Conservation (phyloP, 2,329 filamentous ascomycete species). For the Colletotrichum ledebouriae region DNA sequence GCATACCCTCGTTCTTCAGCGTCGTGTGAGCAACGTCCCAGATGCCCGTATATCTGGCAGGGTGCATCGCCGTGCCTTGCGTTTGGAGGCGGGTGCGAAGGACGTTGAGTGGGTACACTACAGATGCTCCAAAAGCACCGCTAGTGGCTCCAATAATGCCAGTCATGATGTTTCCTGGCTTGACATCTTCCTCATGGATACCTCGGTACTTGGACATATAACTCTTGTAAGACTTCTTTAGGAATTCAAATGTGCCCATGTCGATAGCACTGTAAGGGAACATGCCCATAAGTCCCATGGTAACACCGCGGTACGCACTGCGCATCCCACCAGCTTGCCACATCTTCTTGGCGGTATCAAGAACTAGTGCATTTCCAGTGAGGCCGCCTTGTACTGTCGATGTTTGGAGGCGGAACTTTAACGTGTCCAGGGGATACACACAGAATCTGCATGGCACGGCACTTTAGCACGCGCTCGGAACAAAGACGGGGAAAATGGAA, state of each 20-base stretch:
- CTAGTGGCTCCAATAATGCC: constrained; percentile 92
- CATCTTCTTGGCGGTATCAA: constrained; percentile 89
- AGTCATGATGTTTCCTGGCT: constrained; percentile 84
- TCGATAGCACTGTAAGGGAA: constrained; percentile 98
- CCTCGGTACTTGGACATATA: constrained; percentile 78
- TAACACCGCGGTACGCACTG: constrained; percentile 90
- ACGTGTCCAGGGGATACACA: constrained; percentile 92
- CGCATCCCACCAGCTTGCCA: constrained; percentile 79
- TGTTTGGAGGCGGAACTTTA: constrained; percentile 91
- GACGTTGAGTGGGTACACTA: constrained; percentile 95
- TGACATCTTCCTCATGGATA: constrained; percentile 86
- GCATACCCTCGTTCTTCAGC: constrained; percentile 82
- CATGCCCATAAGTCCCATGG: constrained; percentile 95
- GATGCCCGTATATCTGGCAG: constrained; percentile 90
- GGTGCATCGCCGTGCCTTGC: constrained; percentile 93
- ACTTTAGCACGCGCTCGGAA: constrained; percentile 44
- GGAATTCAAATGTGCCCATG: constrained; percentile 92
- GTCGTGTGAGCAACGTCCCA: constrained; percentile 90
- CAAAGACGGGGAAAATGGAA: not conserved
- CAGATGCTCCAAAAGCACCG: constrained; percentile 90
- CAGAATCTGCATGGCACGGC: constrained; percentile 70
- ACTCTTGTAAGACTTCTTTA: constrained; percentile 80
- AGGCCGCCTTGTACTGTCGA: constrained; percentile 90
- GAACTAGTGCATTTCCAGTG: constrained; percentile 85
- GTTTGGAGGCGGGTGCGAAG: constrained; percentile 92